Conservation (phyloP, 495 filamentous ascomycete genomes). For the Cercophora samala region DNA sequence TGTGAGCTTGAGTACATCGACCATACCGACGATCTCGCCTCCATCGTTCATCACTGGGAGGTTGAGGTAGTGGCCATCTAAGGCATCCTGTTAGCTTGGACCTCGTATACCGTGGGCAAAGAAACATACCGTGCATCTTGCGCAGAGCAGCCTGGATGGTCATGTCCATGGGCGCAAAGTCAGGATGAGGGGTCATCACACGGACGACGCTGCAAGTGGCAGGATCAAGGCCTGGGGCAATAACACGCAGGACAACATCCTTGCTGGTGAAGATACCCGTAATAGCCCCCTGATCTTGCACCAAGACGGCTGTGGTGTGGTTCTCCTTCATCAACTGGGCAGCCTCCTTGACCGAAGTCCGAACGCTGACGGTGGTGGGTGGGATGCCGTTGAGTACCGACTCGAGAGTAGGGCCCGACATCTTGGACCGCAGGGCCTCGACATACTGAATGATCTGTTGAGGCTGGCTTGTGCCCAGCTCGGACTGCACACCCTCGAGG, state of each 20-base stretch:
- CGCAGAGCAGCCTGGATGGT: constrained; percentile 95
- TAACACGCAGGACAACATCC: constrained; percentile 96
- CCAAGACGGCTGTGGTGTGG: constrained; percentile 92
- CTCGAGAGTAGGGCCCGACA: constrained; percentile 96
- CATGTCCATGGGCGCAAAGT: constrained; percentile 98
- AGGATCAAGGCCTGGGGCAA: constrained; percentile 93
- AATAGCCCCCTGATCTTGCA: constrained; percentile 94
- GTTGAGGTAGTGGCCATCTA: constrained; percentile 97
- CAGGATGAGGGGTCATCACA: constrained; percentile 98
- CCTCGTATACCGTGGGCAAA: neutral
- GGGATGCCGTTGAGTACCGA: constrained; percentile 88
- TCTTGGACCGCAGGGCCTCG: constrained; percentile 88
- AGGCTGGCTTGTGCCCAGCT: constrained; percentile 91
- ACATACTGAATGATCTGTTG: constrained; percentile 99
- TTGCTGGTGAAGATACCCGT: constrained; percentile 99
- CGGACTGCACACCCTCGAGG: constrained; percentile 96
- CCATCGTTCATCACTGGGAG: constrained; percentile 96
- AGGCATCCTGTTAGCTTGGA: constrained; percentile 7
- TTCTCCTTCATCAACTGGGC: constrained; percentile 96
- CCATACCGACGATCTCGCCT: constrained; percentile 98
- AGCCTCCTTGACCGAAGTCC: constrained; percentile 93
- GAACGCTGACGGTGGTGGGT: constrained; percentile 89
- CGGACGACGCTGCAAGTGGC: constrained; percentile 93
- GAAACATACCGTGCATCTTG: constrained; percentile 90
- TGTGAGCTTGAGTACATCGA: constrained; percentile 95